Base-by-base conservation (phyloP, 169 alveolate genomes). In the Eimeria sp. region DNA sequence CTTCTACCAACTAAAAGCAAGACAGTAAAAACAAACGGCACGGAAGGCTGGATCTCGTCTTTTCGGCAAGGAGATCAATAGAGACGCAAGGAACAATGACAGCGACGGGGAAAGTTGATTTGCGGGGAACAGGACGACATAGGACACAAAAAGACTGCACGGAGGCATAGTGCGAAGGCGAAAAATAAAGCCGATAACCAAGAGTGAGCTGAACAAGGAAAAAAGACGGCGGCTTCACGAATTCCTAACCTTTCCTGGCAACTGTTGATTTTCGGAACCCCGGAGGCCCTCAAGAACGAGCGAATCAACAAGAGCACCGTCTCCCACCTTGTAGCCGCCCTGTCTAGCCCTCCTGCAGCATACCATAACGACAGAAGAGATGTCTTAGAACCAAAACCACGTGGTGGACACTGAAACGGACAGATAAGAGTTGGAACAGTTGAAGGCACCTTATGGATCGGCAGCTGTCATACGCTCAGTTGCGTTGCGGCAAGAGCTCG, bases 1-100 rank as follows among this genome's bases (percentile, higher is more conserved):
- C 98, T 96, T 98, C 99, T 51, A 98, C 98, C 70, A 99, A 98
- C 78, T 95, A 95, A 47, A 95, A 5, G n/a, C 22, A 63, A 45
- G 40, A 78, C 89, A 16, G 11, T 47, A 73, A 10, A 73, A 16
- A 9, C 51, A 73, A 20, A 73, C 9, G 27, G 40, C 0, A 30
- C 54, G 40, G 3, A 27, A 30, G 83, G 18, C 83, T 73, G 6
- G n/a, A 18, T 5, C 63, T 54, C 11, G 18, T 61, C 70, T n/a
- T 61, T n/a, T 6, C 4, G 9, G 43, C 82, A 34, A 25, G 82
- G 49, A 72, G 0, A 72, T 0, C 22, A 72, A 14, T 67, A 67
- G 63, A 18, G 9, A 61, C 70, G 20, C 13, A 61, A 5, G 27
- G 20, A 18, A 18, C 70, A 18, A 18, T 61, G 70, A 5, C 20